A percentile compares a stretch with the other conserved stretches of the same genome.
Conservation (phyloP, 2,329 filamentous ascomycete genomes). For the Tothia fuscella region DNA sequence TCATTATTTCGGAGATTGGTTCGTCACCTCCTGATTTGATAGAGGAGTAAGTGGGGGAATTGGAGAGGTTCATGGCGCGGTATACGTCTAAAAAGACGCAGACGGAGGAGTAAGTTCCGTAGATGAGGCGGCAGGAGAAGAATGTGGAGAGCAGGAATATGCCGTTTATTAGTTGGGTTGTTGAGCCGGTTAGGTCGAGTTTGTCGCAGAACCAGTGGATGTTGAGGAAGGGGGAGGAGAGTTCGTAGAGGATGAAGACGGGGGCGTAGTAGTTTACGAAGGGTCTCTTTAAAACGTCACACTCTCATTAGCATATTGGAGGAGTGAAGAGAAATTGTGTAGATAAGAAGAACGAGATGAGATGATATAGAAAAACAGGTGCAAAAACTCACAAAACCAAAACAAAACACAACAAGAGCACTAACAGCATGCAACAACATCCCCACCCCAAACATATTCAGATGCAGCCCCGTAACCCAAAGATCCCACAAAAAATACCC, state of each 20-base stretch:
- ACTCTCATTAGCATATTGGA: not conserved
- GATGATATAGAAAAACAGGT: no score
- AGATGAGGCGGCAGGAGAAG: conserved; percentile 39
- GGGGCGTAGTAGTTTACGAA: conserved; percentile 75
- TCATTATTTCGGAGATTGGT: conserved; percentile 30
- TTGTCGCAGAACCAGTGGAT: conserved; percentile 92
- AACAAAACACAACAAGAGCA: conserved; percentile 60
- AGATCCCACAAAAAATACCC: conserved; percentile 84
- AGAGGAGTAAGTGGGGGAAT: conserved; percentile 16
- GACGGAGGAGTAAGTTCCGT: conserved; percentile 60
- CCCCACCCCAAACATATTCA: conserved; percentile 63
- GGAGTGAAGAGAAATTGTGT: not conserved
- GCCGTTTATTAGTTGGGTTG: conserved; percentile 39
- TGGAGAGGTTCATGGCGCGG: conserved; percentile 7
- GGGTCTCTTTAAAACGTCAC: conserved; percentile 49
- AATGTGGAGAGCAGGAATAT: conserved; percentile 28
- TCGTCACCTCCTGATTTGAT: conserved; percentile 6
- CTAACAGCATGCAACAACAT: conserved; percentile 66
- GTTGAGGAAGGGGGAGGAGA: conserved; percentile 75
- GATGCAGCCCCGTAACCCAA: conserved; percentile 52
- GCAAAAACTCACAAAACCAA: conserved; percentile 59
- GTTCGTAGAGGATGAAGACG: conserved; percentile 77
- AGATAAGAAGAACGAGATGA: conserved; percentile 8
- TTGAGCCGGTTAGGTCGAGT: conserved; percentile 64
- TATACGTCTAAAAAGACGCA: conserved; percentile 54